Conservation (phyloP, 163 green algal species). For the Volvox carteri region DNA sequence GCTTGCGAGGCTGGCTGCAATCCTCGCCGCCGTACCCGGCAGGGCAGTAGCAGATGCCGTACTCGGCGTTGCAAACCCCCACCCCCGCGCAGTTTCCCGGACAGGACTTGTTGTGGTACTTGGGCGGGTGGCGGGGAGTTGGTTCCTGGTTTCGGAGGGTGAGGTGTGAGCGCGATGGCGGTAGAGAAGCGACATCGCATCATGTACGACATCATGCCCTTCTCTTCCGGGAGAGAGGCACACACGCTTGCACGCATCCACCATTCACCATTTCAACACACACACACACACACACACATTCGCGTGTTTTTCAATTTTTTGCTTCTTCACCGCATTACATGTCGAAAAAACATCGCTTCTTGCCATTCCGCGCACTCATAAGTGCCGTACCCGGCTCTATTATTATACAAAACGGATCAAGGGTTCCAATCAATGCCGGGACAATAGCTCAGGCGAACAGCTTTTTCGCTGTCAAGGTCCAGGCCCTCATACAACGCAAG, state of each 20-base stretch:
- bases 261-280: not conserved
- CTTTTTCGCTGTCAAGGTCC: not conserved
- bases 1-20: conserved; percentile 51
- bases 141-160: conserved; percentile 4
- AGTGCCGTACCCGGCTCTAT: too few relatives aligned
- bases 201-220: too few relatives aligned
- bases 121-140: conserved; percentile 10
- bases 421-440: too few relatives aligned
- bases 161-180: not conserved
- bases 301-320: not conserved
- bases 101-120: conserved; percentile 42
- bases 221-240: not conserved
- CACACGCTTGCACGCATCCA: not conserved
- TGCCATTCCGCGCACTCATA: too few relatives aligned
- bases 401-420: too few relatives aligned
- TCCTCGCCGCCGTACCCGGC: conserved; percentile 58
- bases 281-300: not conserved
- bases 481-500: not conserved
- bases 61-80: conserved; percentile 45
- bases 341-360: too few relatives aligned
- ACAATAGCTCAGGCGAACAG: not conserved
- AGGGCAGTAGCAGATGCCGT: conserved; percentile 61
- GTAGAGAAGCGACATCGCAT: too few relatives aligned
- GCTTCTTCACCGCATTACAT: too few relatives aligned
- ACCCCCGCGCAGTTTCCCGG: conserved; percentile 50